Percentiles rank a stretch among this genome's conserved stretches.
phyloP scores from a whole-genome alignment of 805 yeast species.

The Suhomyces prunicola region DNA sequence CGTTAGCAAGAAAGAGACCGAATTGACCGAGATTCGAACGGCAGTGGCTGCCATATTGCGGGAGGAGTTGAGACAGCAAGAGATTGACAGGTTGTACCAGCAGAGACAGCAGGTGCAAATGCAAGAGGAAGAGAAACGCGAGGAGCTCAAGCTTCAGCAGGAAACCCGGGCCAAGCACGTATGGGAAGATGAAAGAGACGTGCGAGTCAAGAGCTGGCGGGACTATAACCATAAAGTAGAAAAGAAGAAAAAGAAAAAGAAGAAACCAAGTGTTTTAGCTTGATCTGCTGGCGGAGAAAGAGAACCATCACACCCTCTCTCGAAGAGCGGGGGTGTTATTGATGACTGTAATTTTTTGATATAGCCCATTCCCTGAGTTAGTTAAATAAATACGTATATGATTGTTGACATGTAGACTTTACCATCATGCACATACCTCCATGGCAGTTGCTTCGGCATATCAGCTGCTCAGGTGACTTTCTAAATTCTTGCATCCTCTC shows the following conservation, averaged over 20 bases:
- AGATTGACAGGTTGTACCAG: slow-evolving; percentile 22
- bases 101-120: slow-evolving; percentile 27
- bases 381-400: not conserved
- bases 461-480: not conserved
- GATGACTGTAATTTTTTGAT: no score
- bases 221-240: slow-evolving; percentile 41
- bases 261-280: slow-evolving; percentile 38
- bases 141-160: slow-evolving; percentile 38
- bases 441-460: not conserved
- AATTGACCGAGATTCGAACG: slow-evolving; percentile 18
- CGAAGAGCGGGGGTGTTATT: not conserved
- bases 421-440: not conserved
- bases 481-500: not conserved
- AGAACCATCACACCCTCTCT: not conserved
- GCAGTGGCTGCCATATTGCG: slow-evolving; percentile 44
- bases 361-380: not conserved
- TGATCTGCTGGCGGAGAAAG: slow-evolving; percentile 9
- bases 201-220: slow-evolving; percentile 61
- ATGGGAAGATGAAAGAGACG: slow-evolving; percentile 64
- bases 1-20: slow-evolving; percentile 3
- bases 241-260: slow-evolving; percentile 45
- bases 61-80: slow-evolving; percentile 30
- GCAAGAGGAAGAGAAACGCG: slow-evolving; percentile 18
- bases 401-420: not conserved
- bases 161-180: slow-evolving; percentile 36